A percentile compares a stretch with the other conserved stretches of the same genome.
Conservation (phyloP, 257 asterid species). For the Solanum paucissectum region DNA sequence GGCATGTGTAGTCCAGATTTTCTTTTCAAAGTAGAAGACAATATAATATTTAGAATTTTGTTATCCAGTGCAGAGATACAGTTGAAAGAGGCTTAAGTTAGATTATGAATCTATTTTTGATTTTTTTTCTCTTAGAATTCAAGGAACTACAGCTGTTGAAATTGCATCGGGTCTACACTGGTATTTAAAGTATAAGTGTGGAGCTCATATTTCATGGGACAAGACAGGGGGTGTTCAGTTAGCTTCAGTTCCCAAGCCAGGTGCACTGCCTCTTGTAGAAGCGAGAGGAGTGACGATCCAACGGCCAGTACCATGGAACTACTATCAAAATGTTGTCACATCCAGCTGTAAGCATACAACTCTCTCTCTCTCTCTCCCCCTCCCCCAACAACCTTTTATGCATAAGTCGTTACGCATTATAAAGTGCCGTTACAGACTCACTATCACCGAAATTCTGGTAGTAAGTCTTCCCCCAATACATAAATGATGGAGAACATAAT, state of each 20-base stretch:
- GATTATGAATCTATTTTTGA: not conserved
- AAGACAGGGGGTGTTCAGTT: slow-evolving; percentile 90
- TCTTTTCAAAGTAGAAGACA: not conserved
- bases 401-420: not conserved
- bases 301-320: slow-evolving; percentile 89
- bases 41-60: not conserved
- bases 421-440: not conserved
- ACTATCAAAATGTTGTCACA: slow-evolving; percentile 95
- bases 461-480: not conserved
- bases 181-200: slow-evolving; percentile 85
- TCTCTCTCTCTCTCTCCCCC: not conserved
- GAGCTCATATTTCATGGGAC: slow-evolving; percentile 96
- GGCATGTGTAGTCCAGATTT: not conserved
- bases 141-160: slow-evolving; percentile 89
- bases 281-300: slow-evolving; percentile 48
- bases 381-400: not conserved
- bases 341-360: slow-evolving; percentile 79
- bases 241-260: slow-evolving; percentile 71
- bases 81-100: slow-evolving; percentile 1
- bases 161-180: slow-evolving; percentile 88
- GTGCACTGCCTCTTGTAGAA: slow-evolving; percentile 65
- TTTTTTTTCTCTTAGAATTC: slow-evolving; percentile 34
- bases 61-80: not conserved
- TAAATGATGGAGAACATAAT: not conserved
- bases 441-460: not conserved